phyloP scores from a whole-genome alignment of 2,329 filamentous ascomycete species.

The Penicillium oxalicum region DNA sequence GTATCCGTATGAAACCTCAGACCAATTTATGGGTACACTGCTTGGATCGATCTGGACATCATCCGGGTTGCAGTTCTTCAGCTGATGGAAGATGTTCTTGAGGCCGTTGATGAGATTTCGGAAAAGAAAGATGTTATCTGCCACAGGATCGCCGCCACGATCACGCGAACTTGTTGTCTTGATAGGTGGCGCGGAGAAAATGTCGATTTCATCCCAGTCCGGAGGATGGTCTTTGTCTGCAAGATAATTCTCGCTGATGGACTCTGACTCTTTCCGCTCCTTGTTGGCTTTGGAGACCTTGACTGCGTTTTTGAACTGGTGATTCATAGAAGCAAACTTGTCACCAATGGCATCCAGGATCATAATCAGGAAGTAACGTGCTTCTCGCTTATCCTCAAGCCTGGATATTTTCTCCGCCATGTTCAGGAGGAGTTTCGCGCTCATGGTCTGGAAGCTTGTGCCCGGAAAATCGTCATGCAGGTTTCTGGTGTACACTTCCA shows the following conservation, averaged over 20 bases:
- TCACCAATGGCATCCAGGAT: conserved; percentile 97
- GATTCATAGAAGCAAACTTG: conserved; percentile 97
- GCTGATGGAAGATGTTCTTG: conserved; percentile 93
- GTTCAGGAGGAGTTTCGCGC: conserved; percentile 89
- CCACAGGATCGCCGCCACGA: conserved; percentile 79
- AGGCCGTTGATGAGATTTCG: conserved; percentile 92
- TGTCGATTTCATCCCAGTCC: conserved; percentile 97
- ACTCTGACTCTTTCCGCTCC: conserved; percentile 60
- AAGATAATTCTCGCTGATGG: conserved; percentile 70
- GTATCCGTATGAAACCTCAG: conserved; percentile 92
- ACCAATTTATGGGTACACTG: conserved; percentile 83
- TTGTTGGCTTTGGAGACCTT: conserved; percentile 87
- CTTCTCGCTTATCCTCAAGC: conserved; percentile 86
- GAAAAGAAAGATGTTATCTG: conserved; percentile 97
- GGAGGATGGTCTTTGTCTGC: conserved; percentile 74
- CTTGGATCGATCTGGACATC: conserved; percentile 64
- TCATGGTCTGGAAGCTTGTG: conserved; percentile 99
- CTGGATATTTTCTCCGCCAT: conserved; percentile 98
- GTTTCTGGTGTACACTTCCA: conserved; percentile 95
- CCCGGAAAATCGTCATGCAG: conserved; percentile 93
- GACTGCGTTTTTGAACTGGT: conserved; percentile 88
- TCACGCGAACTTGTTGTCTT: conserved; percentile 90
- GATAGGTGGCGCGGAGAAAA: conserved; percentile 93
- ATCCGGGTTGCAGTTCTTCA: conserved; percentile 78
- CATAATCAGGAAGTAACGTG: conserved; percentile 91